Base-by-base conservation (phyloP, 2,329 filamentous ascomycete species). In the Calonectria ilicicola region DNA sequence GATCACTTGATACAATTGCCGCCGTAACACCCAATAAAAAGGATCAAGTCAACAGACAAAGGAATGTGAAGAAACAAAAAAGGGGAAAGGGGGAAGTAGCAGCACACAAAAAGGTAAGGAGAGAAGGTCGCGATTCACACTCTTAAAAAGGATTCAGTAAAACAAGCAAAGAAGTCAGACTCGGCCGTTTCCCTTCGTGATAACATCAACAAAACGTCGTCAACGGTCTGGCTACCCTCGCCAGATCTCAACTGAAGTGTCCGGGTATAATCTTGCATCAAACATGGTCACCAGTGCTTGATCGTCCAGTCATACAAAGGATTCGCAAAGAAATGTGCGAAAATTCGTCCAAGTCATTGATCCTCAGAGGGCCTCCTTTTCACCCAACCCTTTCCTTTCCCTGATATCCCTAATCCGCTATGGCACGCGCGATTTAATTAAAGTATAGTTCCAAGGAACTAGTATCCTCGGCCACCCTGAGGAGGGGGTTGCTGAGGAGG, bases 381-480 rank as follows among this genome's bases (percentile, higher is more conserved):
- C 60, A 64, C 35, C 60, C 64, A 46, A 67, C n/a, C 60, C 66
- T 62, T 70, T 64, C 38, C 72, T 76, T 66, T 64, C 23, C 53
- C 65, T 64, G 56, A 51, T 35, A 44, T 65, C 53, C 60, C 26
- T 32, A 47, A 40, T 53, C 46, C 60, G 65, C 26, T 17, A 38
- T 60, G 62, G 62, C 58, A 56, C 56, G 67, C 40, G 64, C 56
- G 65, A 72, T 44, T 26, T 35, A 60, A 47, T n/a, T 15, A 47
- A 38, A 23, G 51, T 19, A 29, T 42, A 44, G 29, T n/a, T 19
- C 6, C 23, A 14, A 60, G n/a, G 49, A 40, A 12, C 71, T 85
- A 88, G 78, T 88, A 89, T 72, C 86, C 85, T 64, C 85, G 76
- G 65, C 82, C 83, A 42, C 83, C 85, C 75, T 85, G 86, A 62